These are phyloP conservation scores for Aspergillus uvarum DNA, from an alignment of 2,329 filamentous ascomycete genomes.

Conservation along the genomic window DNA sequence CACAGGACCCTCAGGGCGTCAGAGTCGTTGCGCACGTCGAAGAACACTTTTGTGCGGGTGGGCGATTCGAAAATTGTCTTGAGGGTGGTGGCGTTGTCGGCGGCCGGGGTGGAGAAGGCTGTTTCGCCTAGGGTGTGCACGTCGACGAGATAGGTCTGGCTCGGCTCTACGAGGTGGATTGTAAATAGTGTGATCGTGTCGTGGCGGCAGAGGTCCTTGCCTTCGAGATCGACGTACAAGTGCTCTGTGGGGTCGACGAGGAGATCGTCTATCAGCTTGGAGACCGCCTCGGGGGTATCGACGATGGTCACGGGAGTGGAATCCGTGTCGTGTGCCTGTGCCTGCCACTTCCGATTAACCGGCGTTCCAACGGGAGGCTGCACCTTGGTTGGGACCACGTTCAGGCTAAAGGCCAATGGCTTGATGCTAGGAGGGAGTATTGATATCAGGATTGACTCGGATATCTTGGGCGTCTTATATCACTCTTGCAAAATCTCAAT, in stretches of 20 bases:
- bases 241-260: background rate
- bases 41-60: background rate
- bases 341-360: no score
- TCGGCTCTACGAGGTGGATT: background rate
- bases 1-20: background rate
- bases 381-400: no score
- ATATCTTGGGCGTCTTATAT: no score
- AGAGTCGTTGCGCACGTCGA: background rate
- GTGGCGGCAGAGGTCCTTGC: background rate
- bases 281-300: background rate
- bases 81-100: background rate
- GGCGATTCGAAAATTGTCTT: background rate
- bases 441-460: no score
- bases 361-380: no score
- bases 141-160: background rate
- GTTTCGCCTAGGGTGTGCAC: background rate
- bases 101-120: background rate
- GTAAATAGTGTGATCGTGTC: background rate
- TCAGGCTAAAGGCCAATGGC: no score
- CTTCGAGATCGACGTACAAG: background rate
- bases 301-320: background rate
- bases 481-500: no score
- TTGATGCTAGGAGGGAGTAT: no score
- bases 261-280: background rate
- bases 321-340: no score